phyloP scores from a whole-genome alignment of 2,329 filamentous ascomycete genomes.

The Trichoderma gracile region DNA sequence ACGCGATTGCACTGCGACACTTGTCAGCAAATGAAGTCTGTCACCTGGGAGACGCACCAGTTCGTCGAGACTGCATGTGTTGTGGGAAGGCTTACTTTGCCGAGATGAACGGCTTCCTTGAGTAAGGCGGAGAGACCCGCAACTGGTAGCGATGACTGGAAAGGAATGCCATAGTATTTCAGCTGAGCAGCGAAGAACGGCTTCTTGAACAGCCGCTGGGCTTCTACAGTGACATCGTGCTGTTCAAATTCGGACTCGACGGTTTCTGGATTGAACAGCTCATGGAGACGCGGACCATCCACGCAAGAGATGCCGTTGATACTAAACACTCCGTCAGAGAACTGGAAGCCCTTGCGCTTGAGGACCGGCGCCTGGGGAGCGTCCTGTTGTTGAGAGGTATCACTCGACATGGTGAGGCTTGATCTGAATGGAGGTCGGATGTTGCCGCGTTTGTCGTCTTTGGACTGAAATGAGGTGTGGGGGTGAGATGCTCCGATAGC shows the following conservation, averaged over 20 bases:
- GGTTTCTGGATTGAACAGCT: conserved; percentile 3
- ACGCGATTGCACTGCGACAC: conserved; percentile 8
- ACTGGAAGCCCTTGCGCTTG: conserved; percentile 18
- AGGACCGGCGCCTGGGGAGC: neutral
- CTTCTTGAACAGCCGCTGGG: neutral
- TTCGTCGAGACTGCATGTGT: no score
- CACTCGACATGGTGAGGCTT: neutral
- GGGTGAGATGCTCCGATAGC: no score
- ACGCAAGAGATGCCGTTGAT: neutral
- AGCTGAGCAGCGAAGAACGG: conserved; percentile 6
- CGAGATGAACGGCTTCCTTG: neutral
- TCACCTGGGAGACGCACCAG: no score
- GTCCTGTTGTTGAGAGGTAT: neutral
- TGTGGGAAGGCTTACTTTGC: conserved; percentile 10
- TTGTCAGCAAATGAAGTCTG: no score
- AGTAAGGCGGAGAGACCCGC: no score
- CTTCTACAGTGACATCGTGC: neutral
- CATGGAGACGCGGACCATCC: neutral
- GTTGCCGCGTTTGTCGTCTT: neutral
- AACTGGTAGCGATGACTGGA: no score
- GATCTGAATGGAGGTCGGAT: no score
- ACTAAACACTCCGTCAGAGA: neutral
- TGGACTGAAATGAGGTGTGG: no score
- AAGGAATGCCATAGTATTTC: neutral
- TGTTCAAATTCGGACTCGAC: neutral